Percentiles rank a stretch among this genome's conserved stretches.
Evolutionary conservation across 176 grass and related monocot genomes (phyloP).

Genomic region (Luzula sylvatica): DNA sequence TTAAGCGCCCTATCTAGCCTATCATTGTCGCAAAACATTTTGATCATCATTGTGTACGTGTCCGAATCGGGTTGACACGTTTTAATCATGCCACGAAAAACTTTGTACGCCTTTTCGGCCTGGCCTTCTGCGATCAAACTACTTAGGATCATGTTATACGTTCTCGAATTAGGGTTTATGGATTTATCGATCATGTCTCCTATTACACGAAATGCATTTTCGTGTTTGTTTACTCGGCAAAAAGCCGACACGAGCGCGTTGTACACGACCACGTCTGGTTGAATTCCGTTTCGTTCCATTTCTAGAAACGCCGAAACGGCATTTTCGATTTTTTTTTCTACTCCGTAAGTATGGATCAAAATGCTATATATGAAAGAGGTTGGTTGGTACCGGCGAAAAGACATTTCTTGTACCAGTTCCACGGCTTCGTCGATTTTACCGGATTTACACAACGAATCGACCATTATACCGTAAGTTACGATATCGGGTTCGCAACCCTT

Average conservation of each 20-base stretch:
- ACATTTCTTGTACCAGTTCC: conserved; percentile 57
- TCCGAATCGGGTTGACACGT: conserved; percentile 72
- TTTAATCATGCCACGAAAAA: conserved; percentile 79
- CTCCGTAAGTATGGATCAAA: conserved; percentile 67
- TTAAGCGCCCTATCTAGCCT: conserved; percentile 63
- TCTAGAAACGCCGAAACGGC: conserved; percentile 74
- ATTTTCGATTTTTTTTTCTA: conserved; percentile 76
- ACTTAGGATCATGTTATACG: conserved; percentile 78
- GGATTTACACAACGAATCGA: conserved; percentile 77
- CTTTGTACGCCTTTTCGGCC: conserved; percentile 57
- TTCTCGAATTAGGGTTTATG: conserved; percentile 59
- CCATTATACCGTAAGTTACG: conserved; percentile 92
- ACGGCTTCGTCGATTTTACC: conserved; percentile 65
- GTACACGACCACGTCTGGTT: conserved; percentile 77
- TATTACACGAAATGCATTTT: conserved; percentile 68
- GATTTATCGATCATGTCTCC: conserved; percentile 73
- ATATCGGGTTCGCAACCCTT: conserved; percentile 72
- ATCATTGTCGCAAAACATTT: conserved; percentile 87
- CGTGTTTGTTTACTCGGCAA: conserved; percentile 64
- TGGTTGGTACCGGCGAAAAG: conserved; percentile 37
- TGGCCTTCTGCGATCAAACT: conserved; percentile 49
- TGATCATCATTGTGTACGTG: conserved; percentile 93
- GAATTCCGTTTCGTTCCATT: conserved; percentile 67
- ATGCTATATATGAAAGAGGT: conserved; percentile 84
- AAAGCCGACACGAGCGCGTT: conserved; percentile 78